phyloP scores from a whole-genome alignment of 176 grass and related monocot genomes.

The Oryza brachyantha region DNA sequence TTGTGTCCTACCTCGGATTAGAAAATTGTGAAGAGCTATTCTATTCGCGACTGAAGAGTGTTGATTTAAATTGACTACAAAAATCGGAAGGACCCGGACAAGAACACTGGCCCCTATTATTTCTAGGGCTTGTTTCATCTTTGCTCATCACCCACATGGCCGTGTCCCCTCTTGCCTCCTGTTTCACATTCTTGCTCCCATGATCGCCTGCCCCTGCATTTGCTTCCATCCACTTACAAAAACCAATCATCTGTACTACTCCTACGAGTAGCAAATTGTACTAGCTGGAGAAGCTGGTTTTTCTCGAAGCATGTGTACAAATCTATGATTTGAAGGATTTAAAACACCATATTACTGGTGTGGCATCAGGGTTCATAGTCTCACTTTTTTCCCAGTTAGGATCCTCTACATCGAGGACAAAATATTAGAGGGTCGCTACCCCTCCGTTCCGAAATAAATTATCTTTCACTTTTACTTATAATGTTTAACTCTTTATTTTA shows the following conservation, averaged over 20 bases:
- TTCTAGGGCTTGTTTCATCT: conserved; percentile 27
- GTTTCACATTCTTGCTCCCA: conserved; percentile 35
- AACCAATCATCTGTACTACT: neutral
- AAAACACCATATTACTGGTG: conserved; percentile 4
- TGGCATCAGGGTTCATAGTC: neutral
- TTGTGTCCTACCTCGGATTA: conserved; percentile 27
- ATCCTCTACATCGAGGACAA: neutral
- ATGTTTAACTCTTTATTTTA: no score
- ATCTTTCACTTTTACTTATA: no score
- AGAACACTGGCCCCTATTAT: conserved; percentile 11
- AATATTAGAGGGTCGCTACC: neutral
- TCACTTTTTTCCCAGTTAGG: neutral
- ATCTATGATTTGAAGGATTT: conserved; percentile 33
- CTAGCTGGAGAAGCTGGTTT: conserved; percentile 23
- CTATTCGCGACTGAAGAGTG: neutral
- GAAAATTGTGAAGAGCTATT: conserved; percentile 7
- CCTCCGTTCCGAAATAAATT: no score
- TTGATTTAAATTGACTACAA: neutral
- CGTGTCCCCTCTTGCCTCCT: conserved; percentile 20
- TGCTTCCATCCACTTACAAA: conserved; percentile 20
- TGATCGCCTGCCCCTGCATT: neutral
- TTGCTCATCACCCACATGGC: conserved; percentile 37
- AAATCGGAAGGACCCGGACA: conserved; percentile 27
- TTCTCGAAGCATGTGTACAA: conserved; percentile 23
- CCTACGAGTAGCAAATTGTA: neutral